These are phyloP conservation scores for Mycosphaerelloides madeirae DNA, from an alignment of 2,329 filamentous ascomycete species.

Conservation along the genomic window DNA sequence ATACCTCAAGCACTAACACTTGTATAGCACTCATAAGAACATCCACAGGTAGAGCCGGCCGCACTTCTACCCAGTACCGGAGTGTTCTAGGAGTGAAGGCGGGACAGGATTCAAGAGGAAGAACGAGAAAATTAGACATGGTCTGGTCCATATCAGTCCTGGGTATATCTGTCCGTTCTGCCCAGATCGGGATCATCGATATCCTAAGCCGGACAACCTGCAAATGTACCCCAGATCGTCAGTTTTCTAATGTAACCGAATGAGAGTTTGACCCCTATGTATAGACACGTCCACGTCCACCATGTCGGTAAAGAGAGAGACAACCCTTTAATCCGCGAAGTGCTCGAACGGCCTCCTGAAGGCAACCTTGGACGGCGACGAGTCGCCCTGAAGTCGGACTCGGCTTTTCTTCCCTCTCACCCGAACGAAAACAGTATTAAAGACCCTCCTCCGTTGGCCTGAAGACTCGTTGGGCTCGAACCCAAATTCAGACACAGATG, in stretches of 20 bases:
- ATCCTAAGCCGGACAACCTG: conserved; percentile 90
- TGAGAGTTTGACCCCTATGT: background rate
- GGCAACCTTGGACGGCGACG: no score
- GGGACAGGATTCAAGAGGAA: conserved; percentile 65
- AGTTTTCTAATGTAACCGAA: no score
- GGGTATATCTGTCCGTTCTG: conserved; percentile 97
- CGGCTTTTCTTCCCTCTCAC: no score
- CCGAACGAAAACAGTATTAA: no score
- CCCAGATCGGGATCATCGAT: conserved; percentile 86
- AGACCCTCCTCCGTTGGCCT: no score
- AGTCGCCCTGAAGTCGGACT: no score
- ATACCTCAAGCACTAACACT: conserved; percentile 7
- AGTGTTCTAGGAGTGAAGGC: conserved; percentile 55
- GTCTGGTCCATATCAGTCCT: conserved; percentile 87
- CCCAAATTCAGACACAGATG: no score
- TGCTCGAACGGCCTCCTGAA: conserved; percentile 79
- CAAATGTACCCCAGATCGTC: no score
- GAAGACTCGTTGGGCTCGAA: no score
- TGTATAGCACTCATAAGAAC: conserved; percentile 63
- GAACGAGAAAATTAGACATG: conserved; percentile 69
- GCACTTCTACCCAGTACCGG: conserved; percentile 58
- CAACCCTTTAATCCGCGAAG: conserved; percentile 72
- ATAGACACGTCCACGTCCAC: conserved; percentile 88
- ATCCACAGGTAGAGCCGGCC: conserved; percentile 59
- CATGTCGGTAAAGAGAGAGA: conserved; percentile 87